These are phyloP conservation scores for Ophiostoma pallidulum DNA, from an alignment of 2,329 filamentous ascomycete species.

Conservation along the genomic window DNA sequence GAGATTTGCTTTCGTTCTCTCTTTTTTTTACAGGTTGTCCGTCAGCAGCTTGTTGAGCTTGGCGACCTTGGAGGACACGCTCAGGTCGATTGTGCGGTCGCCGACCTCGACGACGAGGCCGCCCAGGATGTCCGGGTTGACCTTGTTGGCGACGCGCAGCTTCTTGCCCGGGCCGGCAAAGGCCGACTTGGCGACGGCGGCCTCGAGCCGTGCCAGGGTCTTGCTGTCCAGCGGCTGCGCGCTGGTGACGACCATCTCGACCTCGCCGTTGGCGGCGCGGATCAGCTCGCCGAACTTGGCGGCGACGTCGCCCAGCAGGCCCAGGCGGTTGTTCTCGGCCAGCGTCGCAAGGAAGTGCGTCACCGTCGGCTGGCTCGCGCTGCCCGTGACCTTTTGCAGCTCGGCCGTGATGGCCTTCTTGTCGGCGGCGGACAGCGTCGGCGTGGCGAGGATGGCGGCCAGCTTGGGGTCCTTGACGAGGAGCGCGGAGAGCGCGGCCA, in stretches of 20 bases:
- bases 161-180: constrained; percentile 90
- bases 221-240: constrained; percentile 81
- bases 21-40: constrained; percentile 75
- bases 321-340: constrained; percentile 92
- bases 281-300: constrained; percentile 84
- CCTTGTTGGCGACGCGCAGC: constrained; percentile 89
- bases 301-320: constrained; percentile 69
- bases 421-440: constrained; percentile 68
- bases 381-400: constrained; percentile 71
- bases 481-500: constrained; percentile 60
- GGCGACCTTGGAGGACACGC: constrained; percentile 85
- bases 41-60: constrained; percentile 99
- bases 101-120: constrained; percentile 93
- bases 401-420: constrained; percentile 81
- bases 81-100: constrained; percentile 96
- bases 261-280: constrained; percentile 80
- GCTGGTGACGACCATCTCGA: constrained; percentile 86
- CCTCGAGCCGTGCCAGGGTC: constrained; percentile 77
- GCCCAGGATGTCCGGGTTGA: constrained; percentile 90
- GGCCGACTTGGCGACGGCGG: constrained; percentile 77
- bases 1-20: no score
- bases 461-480: constrained; percentile 82
- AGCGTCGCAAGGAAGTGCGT: constrained; percentile 90
- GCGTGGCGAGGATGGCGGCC: constrained; percentile 61
- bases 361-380: constrained; percentile 64